Percentiles rank a stretch among this genome's conserved stretches.
Conservation (phyloP, 2,329 filamentous ascomycete species). For the Dothidotthia symphoricarpi region DNA sequence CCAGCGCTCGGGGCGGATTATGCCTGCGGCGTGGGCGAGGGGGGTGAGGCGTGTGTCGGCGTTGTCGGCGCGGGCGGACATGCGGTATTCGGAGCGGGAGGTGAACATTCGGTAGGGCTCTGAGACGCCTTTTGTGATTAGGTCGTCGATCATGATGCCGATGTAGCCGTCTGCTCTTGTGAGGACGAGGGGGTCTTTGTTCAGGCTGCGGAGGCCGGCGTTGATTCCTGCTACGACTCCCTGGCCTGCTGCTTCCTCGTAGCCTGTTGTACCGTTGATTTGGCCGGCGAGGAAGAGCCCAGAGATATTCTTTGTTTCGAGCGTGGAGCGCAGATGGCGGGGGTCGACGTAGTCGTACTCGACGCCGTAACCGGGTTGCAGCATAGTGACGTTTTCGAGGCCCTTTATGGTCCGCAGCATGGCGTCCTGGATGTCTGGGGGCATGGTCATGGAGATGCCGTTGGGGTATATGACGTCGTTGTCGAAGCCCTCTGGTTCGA, state of each 20-base stretch:
- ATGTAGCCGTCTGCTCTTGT: conserved; percentile 90
- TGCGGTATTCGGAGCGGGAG: conserved; percentile 88
- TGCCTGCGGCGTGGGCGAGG: conserved; percentile 71
- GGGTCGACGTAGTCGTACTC: conserved; percentile 99
- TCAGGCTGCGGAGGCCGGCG: conserved; percentile 75
- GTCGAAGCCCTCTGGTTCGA: conserved; percentile 93
- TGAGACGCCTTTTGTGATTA: conserved; percentile 93
- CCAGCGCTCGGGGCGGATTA: conserved; percentile 81
- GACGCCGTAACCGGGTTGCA: conserved; percentile 93
- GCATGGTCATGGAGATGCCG: conserved; percentile 95
- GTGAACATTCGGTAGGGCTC: conserved; percentile 99
- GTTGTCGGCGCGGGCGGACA: conserved; percentile 89
- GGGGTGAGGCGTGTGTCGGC: conserved; percentile 83
- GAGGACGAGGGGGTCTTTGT: conserved; percentile 64
- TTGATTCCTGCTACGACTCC: conserved; percentile 92
- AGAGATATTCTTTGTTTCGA: conserved; percentile 88
- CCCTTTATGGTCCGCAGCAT: conserved; percentile 86
- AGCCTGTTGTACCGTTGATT: conserved; percentile 97
- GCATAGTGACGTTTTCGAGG: conserved; percentile 84
- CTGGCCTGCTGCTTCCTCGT: conserved; percentile 95
- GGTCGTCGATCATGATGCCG: conserved; percentile 97
- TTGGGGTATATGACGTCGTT: conserved; percentile 93
- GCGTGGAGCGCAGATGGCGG: conserved; percentile 77
- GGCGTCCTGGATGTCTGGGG: conserved; percentile 78
- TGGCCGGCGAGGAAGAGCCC: conserved; percentile 93